Evolutionary conservation across 495 filamentous ascomycete genomes (phyloP).

Genomic region (Aspergillus haitiensis): DNA sequence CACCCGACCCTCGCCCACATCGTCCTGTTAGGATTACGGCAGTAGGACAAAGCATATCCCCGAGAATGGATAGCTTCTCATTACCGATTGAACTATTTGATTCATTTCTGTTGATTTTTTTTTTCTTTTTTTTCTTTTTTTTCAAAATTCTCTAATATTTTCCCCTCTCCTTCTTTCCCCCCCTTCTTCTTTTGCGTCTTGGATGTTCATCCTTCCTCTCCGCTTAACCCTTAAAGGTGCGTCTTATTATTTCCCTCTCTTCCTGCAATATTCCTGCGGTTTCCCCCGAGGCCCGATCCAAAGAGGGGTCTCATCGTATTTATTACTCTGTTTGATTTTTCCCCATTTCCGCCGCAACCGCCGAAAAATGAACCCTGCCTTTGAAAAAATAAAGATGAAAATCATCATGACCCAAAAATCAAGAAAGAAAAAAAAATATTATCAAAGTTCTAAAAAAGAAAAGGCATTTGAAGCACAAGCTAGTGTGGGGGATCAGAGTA

Average conservation of each 20-base stretch:
- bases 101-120: too few relatives aligned
- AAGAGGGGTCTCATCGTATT: constrained; percentile 4
- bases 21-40: constrained; percentile 2
- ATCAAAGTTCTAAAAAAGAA: not conserved
- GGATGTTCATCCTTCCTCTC: not conserved
- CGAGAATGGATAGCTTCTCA: too few relatives aligned
- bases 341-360: constrained; percentile 23
- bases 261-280: not conserved
- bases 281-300: constrained; percentile 2
- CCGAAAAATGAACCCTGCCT: constrained; percentile 5
- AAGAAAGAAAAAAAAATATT: not conserved
- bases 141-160: too few relatives aligned
- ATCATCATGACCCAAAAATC: not conserved
- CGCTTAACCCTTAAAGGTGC: not conserved
- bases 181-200: not conserved
- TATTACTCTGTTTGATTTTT: constrained; percentile 9
- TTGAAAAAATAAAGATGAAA: not conserved
- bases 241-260: not conserved
- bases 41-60: not conserved
- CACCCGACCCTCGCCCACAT: not conserved
- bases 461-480: constrained; percentile 3
- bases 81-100: too few relatives aligned
- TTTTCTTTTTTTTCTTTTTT: too few relatives aligned
- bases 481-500: constrained; percentile 14
- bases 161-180: not conserved